Base-by-base conservation (phyloP, 805 yeast genomes). In the Ogataea wickerhamii region DNA sequence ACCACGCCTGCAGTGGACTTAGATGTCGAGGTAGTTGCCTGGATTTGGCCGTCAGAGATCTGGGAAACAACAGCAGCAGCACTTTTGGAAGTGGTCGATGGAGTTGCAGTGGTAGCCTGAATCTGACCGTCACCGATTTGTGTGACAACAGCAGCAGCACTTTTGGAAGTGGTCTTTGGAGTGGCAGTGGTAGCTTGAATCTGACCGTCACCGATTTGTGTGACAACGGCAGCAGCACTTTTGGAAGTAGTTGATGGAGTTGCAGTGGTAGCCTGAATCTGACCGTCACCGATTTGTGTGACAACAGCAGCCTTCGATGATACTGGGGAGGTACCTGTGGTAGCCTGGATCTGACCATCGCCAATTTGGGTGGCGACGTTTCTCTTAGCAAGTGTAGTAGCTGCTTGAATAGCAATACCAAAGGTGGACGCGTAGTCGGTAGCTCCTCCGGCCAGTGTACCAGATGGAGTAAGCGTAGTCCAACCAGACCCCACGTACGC, bases 331-430 rank as follows among this genome's bases (percentile, higher is more conserved):
- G 73, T 54, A 18, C 65, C 52, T 26, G 68, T 67, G 47, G 70
- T 66, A 26, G 69, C 65, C 55, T 71, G 74, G 52, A 71, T 60
- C 56, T 74, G 78, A 48, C 78, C 78, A 45, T 70, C 76, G 44
- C 61, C 60, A 40, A 72, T 71, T 55, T 70, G 76, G 53, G 70
- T 56, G 24, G 64, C 59, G 35, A 70, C 64, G 28, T 57, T 68
- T 52, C 59, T 45, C 60, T 49, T 47, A 45, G 37, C 25, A 51
- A 47, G 41, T 32, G 65, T 44, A 33, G 52, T 41, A 28, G 68
- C 35, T 28, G 84, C 73, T 41, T 68, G 64, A 46, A 83, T 77
- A 42, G 84, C 84, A 55, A 84, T 82, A 68, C 89, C 93, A 53
- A 83, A 83, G 34, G 73, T 56, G 21, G 19, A 11, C 6, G 36